Percentiles rank a stretch among this genome's conserved stretches.
These are phyloP conservation scores for Dichomitus squalens DNA, from an alignment of 1,284 basidiomycete genomes.

Conservation along the genomic window DNA sequence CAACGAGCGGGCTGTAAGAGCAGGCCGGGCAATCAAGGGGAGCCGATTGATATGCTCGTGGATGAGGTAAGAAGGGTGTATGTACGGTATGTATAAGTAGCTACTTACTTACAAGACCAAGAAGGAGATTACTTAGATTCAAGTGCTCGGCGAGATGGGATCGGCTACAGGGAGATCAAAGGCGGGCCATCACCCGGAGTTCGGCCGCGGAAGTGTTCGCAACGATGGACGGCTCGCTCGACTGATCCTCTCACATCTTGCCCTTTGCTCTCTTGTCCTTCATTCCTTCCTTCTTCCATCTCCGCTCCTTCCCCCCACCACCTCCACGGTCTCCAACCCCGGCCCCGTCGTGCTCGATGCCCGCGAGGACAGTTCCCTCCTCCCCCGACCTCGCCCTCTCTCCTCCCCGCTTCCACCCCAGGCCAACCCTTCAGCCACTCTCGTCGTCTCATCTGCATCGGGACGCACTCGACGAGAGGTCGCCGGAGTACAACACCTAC, in stretches of 20 bases:
- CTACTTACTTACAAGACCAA: too few species aligned
- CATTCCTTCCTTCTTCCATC: constrained; percentile 14
- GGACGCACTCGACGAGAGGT: constrained; percentile 14
- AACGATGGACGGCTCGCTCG: constrained; percentile 3
- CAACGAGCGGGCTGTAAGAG: too few species aligned
- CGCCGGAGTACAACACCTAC: constrained; percentile 7
- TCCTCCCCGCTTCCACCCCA: constrained; percentile 19
- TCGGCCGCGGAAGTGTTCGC: constrained; percentile 9
- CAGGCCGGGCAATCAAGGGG: constrained; percentile 14
- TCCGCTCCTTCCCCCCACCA: constrained; percentile 8
- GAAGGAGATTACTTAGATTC: background rate
- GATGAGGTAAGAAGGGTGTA: constrained; percentile 8
- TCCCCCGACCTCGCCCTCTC: constrained; percentile 15
- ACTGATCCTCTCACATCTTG: constrained; percentile 11
- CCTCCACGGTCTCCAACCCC: too few species aligned
- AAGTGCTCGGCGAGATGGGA: constrained; percentile 7
- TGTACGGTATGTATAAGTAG: too few species aligned
- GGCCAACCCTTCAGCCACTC: constrained; percentile 3
- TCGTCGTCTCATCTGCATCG: constrained; percentile 10
- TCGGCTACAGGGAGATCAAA: constrained; percentile 11
- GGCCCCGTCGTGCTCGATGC: constrained; percentile 8
- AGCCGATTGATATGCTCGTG: background rate
- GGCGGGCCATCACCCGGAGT: constrained; percentile 9
- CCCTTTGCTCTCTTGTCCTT: constrained; percentile 13
- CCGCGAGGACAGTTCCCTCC: constrained; percentile 17